Base-by-base conservation (phyloP, 2,329 filamentous ascomycete species). In the Fusarium irregulare region DNA sequence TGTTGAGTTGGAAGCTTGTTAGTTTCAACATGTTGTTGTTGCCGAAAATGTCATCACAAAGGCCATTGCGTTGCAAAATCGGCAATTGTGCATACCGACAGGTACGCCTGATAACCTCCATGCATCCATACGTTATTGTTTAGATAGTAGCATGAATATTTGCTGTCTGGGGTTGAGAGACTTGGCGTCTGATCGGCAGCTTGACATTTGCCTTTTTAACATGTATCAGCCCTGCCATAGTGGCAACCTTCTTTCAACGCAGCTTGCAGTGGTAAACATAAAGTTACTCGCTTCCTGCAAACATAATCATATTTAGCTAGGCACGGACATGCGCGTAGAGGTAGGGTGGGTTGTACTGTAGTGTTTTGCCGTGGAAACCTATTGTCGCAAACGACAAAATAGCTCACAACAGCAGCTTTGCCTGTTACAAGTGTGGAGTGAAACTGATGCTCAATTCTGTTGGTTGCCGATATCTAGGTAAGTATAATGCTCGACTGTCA, bases 361-460 rank as follows among this genome's bases (percentile, higher is more conserved):
- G 34, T 37, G 34, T 11, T n/a, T 37, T 12, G 18, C 34, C 2
- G 18, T n/a, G 34, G 9, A 20, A 64, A 56, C 59, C 61, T 68
- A 66, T 67, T 68, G 59, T 64, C 56, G 51, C 56, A 45, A 59
- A 41, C 53, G 60, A 49, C 37, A 20, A 56, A 58, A 42, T 30
- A 64, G 27, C 48, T 72, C 65, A 66, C 58, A n/a, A 55, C 64
- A 44, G 61, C 49, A 68, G 71, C 63, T 71, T 64, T 71, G 56
- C 56, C 60, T 56, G 50, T 73, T 72, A 65, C 58, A 73, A 70
- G 59, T 72, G 70, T 66, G 68, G 64, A 27, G 46, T 53, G 49
- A 47, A 56, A 64, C 58, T 51, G 49, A 46, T 68, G 58, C 51
- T 74, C 54, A 67, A 71, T 73, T 60, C 50, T 55, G 65, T 48